phyloP scores from a whole-genome alignment of 2,329 filamentous ascomycete genomes.

The Claviceps quebecensis region DNA sequence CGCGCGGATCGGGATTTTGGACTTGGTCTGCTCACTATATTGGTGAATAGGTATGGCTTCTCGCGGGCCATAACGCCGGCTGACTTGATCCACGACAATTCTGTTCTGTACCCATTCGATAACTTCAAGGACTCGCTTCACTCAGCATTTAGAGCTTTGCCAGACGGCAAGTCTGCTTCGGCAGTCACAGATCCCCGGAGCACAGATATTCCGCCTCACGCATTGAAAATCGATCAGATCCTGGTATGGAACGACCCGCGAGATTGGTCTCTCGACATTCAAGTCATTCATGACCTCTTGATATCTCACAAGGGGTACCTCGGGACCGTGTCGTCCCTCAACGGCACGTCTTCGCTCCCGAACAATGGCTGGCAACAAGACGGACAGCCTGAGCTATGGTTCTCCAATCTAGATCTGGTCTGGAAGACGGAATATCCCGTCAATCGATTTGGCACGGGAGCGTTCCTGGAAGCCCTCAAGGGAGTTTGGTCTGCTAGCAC shows the following conservation, averaged over 20 bases:
- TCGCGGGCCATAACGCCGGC: conserved; percentile 70
- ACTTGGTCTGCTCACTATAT: too few species aligned
- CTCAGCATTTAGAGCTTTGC: conserved; percentile 14
- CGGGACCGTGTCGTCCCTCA: conserved; percentile 64
- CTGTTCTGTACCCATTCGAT: conserved; percentile 73
- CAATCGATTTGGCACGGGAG: conserved; percentile 80
- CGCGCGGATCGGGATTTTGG: too few species aligned
- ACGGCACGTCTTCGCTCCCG: conserved; percentile 48
- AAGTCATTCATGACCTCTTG: conserved; percentile 72
- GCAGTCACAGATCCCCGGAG: conserved; percentile 19
- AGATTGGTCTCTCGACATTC: conserved; percentile 85
- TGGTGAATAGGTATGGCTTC: conserved; percentile 47
- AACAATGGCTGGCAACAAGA: conserved; percentile 74
- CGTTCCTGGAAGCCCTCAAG: conserved; percentile 68
- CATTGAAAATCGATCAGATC: conserved; percentile 72
- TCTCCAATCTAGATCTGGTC: conserved; percentile 78
- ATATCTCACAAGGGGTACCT: conserved; percentile 65
- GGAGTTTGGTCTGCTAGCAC: conserved; percentile 69
- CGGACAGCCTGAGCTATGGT: conserved; percentile 67
- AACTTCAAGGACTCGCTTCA: conserved; percentile 18
- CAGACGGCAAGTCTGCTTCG: conserved; percentile 20
- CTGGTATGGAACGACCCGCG: conserved; percentile 93
- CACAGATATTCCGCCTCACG: conserved; percentile 20
- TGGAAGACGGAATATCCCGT: conserved; percentile 80
- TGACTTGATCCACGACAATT: conserved; percentile 64